phyloP scores from a whole-genome alignment of 208 protist species.

The Acanthamoeba lugdunensis region DNA sequence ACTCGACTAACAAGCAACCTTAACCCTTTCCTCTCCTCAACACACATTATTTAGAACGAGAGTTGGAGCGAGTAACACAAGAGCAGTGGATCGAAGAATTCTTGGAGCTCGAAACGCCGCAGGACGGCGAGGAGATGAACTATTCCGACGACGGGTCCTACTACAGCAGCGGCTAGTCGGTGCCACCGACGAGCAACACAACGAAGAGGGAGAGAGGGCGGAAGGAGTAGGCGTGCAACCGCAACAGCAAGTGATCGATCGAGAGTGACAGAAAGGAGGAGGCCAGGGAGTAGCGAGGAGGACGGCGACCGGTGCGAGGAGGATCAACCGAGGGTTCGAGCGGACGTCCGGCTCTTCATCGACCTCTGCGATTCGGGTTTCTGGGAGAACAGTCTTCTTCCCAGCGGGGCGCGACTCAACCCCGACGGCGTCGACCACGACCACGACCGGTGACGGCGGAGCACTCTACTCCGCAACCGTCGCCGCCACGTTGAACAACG shows the following conservation, averaged over 20 bases:
- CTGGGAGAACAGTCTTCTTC: too few species aligned
- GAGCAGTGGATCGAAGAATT: conserved; percentile 34
- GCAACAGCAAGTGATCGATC: background rate
- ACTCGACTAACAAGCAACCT: background rate
- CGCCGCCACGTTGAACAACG: too few species aligned
- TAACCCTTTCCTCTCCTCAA: background rate
- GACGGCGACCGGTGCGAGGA: background rate
- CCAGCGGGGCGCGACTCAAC: too few species aligned
- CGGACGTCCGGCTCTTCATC: background rate
- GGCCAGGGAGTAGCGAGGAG: background rate
- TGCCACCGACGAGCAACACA: background rate
- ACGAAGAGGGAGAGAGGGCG: background rate
- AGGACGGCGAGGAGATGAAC: background rate
- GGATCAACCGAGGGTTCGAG: background rate
- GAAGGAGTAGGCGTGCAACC: background rate
- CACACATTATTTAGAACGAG: background rate
- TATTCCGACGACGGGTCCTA: background rate
- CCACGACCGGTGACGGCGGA: too few species aligned
- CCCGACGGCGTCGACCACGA: too few species aligned
- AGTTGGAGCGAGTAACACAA: background rate
- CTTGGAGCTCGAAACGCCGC: background rate
- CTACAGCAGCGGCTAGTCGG: background rate
- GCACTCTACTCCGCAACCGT: too few species aligned
- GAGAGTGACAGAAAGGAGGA: background rate
- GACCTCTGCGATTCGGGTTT: too few species aligned